phyloP scores from a whole-genome alignment of 2,329 filamentous ascomycete genomes.

The Penicillium concentricum region DNA sequence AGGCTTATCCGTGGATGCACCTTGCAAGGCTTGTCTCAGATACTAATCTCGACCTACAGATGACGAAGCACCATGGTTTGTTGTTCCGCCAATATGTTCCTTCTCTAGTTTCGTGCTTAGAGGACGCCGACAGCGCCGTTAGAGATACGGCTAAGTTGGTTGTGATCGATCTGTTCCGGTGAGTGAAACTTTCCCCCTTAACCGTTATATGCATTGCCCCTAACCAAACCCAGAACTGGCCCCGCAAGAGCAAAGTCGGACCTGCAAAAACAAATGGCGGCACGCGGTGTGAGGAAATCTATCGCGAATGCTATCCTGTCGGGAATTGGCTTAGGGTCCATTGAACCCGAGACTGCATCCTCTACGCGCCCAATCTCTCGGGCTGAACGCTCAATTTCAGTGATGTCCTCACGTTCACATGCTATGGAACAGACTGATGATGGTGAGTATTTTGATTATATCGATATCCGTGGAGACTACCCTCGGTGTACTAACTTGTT shows the following conservation, averaged over 20 bases:
- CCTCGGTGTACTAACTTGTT: background rate
- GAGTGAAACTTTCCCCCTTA: conserved; percentile 26
- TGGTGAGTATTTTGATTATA: conserved; percentile 13
- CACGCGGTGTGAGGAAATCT: conserved; percentile 79
- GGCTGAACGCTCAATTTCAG: conserved; percentile 32
- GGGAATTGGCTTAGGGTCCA: conserved; percentile 59
- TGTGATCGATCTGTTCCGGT: conserved; percentile 85
- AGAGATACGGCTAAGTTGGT: conserved; percentile 79
- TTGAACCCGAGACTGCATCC: conserved; percentile 26
- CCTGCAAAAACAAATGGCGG: conserved; percentile 79
- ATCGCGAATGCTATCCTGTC: conserved; percentile 80
- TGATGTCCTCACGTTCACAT: conserved; percentile 31
- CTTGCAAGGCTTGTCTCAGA: background rate
- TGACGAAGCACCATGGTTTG: conserved; percentile 76
- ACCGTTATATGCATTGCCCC: background rate
- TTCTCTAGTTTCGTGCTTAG: conserved; percentile 77
- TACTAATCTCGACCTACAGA: conserved; percentile 49
- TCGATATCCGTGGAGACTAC: background rate
- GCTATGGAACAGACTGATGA: conserved; percentile 22
- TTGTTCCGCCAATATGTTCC: conserved; percentile 83
- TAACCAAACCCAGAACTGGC: conserved; percentile 57
- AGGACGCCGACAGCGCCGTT: conserved; percentile 85
- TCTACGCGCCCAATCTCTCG: conserved; percentile 28
- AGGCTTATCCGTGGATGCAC: conserved; percentile 22
- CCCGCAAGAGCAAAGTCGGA: conserved; percentile 83